phyloP scores from a whole-genome alignment of 73 alveolate genomes.

The Blepharisma japonicum region DNA sequence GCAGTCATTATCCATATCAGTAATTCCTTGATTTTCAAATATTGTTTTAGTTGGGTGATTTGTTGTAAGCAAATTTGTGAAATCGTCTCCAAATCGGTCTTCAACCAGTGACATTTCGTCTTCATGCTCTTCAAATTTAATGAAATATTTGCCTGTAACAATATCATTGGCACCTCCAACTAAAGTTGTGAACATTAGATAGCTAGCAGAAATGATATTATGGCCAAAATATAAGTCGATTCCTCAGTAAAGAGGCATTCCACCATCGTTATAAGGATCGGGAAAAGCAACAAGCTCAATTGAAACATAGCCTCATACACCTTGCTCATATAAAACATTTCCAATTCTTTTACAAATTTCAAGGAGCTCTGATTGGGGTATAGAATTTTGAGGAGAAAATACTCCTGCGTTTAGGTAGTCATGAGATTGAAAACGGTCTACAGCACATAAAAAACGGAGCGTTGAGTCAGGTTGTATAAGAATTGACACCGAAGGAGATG shows the following conservation, averaged over 20 bases:
- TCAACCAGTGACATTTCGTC: neutral
- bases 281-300: conserved; percentile 80
- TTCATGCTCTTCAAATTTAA: conserved; percentile 9
- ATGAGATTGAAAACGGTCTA: conserved; percentile 87
- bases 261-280: conserved; percentile 67
- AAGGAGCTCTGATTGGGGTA: conserved; percentile 42
- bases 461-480: conserved; percentile 91
- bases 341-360: conserved; percentile 69
- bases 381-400: conserved; percentile 76
- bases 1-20: neutral
- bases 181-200: conserved; percentile 70
- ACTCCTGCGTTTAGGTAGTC: conserved; percentile 88
- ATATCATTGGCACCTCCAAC: conserved; percentile 77
- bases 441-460: conserved; percentile 75
- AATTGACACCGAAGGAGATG: conserved; percentile 84
- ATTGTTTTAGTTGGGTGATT: neutral
- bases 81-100: neutral
- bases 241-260: conserved; percentile 82
- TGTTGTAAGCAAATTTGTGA: neutral
- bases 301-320: conserved; percentile 62
- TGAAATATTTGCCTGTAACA: conserved; percentile 65
- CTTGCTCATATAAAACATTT: conserved; percentile 55
- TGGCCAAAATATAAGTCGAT: conserved; percentile 64
- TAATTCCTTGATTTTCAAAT: neutral
- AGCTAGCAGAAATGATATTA: conserved; percentile 60